Conservation (phyloP, 345 rosid genomes). For the Corymbia maculata region DNA sequence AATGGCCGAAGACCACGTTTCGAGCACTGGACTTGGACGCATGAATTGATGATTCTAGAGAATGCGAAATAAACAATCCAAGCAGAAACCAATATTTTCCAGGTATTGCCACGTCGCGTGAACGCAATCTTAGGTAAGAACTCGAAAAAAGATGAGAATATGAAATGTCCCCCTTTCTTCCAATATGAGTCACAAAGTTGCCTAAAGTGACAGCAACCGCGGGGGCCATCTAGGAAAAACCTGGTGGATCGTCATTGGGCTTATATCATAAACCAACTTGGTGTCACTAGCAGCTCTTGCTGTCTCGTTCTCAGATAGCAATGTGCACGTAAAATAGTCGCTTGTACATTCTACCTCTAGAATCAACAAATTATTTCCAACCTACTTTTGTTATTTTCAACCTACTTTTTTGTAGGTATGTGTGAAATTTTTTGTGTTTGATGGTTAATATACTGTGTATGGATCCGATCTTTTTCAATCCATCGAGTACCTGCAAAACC, state of each 20-base stretch:
- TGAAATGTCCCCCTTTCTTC: not conserved
- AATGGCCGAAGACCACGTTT: not conserved
- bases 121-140: not conserved
- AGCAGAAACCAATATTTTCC: not conserved
- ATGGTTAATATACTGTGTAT: not conserved
- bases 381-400: not conserved
- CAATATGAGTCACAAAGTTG: not conserved
- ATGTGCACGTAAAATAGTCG: not conserved
- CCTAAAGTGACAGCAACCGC: not conserved
- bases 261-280: not conserved
- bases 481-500: not conserved
- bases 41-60: not conserved
- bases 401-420: not conserved
- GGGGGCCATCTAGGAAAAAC: not conserved
- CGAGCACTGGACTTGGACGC: not conserved
- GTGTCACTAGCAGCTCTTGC: not conserved
- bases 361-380: not conserved
- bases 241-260: not conserved
- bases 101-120: not conserved
- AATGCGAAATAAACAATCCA: not conserved
- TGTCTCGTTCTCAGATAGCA: not conserved
- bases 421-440: not conserved
- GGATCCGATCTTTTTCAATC: not conserved
- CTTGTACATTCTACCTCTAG: not conserved
- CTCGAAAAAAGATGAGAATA: not conserved